Conservation (phyloP, 148 eudicot species). For the Silene uniflora region DNA sequence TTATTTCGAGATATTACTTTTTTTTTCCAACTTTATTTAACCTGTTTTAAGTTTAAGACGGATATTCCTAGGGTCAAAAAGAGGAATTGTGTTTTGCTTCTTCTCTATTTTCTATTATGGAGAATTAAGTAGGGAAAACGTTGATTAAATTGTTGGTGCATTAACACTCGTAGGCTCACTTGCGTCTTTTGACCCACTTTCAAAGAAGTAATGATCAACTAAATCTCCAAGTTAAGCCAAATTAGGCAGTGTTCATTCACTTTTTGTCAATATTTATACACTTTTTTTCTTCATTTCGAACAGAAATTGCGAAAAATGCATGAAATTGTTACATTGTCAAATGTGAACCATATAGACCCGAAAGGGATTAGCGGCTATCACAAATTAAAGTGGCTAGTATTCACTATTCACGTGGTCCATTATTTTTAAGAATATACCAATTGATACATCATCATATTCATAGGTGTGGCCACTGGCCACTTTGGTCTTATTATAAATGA, state of each 20-base stretch:
- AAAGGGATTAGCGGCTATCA: slow-evolving; percentile 14
- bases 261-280: neutral
- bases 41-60: too few species aligned
- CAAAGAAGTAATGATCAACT: neutral
- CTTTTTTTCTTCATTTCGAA: neutral
- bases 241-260: neutral
- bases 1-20: too few species aligned
- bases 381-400: neutral
- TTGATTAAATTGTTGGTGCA: too few species aligned
- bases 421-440: slow-evolving; percentile 5
- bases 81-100: too few species aligned
- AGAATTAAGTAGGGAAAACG: too few species aligned
- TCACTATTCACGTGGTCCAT: neutral
- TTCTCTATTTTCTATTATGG: too few species aligned
- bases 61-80: too few species aligned
- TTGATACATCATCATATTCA: slow-evolving; percentile 4
- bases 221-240: slow-evolving; percentile 1
- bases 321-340: neutral
- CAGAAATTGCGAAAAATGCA: neutral
- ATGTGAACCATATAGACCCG: neutral
- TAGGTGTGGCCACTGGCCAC: slow-evolving; percentile 7
- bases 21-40: too few species aligned
- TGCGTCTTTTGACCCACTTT: neutral
- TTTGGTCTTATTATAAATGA: neutral
- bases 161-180: neutral